Percentiles rank a stretch among this genome's conserved stretches.
phyloP scores from a whole-genome alignment of 352 stramenopile species.

The Phytophthora pini region DNA sequence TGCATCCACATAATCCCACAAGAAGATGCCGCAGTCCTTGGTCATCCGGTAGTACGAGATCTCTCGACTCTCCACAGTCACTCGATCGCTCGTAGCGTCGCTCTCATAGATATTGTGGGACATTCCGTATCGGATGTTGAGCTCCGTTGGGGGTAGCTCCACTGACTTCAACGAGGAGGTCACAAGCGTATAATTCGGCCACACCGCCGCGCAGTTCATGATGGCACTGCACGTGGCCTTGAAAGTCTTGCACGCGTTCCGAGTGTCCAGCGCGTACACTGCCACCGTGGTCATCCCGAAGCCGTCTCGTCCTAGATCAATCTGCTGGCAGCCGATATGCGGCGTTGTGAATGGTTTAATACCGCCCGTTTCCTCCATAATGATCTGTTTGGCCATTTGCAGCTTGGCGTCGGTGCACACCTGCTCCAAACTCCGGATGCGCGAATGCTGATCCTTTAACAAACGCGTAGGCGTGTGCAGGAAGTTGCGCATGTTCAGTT shows the following conservation, averaged over 20 bases:
- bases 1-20: conserved; percentile 46
- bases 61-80: conserved; percentile 33
- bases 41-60: conserved; percentile 38
- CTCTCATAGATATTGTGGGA: conserved; percentile 30
- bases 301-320: conserved; percentile 21
- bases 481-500: conserved; percentile 41
- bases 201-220: conserved; percentile 33
- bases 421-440: conserved; percentile 23
- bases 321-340: conserved; percentile 27
- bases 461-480: conserved; percentile 37
- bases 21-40: conserved; percentile 30
- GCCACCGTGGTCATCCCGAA: conserved; percentile 45
- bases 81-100: conserved; percentile 27
- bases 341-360: conserved; percentile 25
- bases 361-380: conserved; percentile 29
- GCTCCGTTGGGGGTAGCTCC: conserved; percentile 24
- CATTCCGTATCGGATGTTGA: conserved; percentile 40
- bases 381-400: conserved; percentile 35
- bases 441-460: conserved; percentile 17
- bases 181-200: conserved; percentile 35
- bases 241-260: conserved; percentile 34
- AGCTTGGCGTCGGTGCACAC: conserved; percentile 38
- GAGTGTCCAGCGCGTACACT: conserved; percentile 36
- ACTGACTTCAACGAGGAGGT: conserved; percentile 23
- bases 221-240: conserved; percentile 29